Percentiles rank a stretch among this genome's conserved stretches.
These are phyloP conservation scores for Cyclotella kingstonii DNA, from an alignment of 108 stramenopile species.

Conservation along the genomic window DNA sequence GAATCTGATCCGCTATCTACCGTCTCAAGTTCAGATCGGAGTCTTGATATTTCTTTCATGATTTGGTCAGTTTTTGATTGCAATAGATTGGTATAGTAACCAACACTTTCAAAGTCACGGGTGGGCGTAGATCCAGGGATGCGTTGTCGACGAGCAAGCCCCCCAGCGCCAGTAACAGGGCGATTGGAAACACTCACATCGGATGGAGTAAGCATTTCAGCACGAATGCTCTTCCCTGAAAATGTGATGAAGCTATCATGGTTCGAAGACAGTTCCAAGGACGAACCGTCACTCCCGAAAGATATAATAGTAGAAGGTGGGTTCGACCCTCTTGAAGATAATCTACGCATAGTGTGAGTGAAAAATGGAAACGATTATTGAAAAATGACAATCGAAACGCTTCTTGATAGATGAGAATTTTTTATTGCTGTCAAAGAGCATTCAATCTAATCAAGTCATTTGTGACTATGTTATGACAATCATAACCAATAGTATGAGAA, in stretches of 20 bases:
- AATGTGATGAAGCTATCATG: not conserved
- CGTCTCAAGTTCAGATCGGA: slow-evolving; percentile 20
- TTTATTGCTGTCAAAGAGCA: too few relatives aligned
- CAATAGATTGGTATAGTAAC: slow-evolving; percentile 15
- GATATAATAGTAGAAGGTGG: too few relatives aligned
- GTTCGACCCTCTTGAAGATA: too few relatives aligned
- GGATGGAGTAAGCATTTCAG: not conserved
- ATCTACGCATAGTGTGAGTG: too few relatives aligned
- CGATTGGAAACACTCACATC: slow-evolving; percentile 6
- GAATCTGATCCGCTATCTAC: slow-evolving; percentile 12
- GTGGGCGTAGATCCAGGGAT: not conserved
- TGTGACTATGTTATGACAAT: too few relatives aligned
- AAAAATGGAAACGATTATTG: too few relatives aligned
- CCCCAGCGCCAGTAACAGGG: slow-evolving; percentile 25
- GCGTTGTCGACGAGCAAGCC: slow-evolving; percentile 10
- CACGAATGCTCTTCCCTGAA: not conserved
- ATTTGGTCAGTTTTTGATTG: slow-evolving; percentile 22
- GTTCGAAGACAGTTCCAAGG: too few relatives aligned
- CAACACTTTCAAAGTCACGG: slow-evolving; percentile 18
- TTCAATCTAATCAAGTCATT: too few relatives aligned
- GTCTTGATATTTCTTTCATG: slow-evolving; percentile 12
- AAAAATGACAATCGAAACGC: too few relatives aligned
- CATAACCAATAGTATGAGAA: too few relatives aligned
- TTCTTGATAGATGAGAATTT: too few relatives aligned
- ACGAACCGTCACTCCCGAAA: too few relatives aligned